Percentiles rank a stretch among this genome's conserved stretches.
phyloP scores from a whole-genome alignment of 2,329 filamentous ascomycete species.

The Chalaropsis thielavioides region DNA sequence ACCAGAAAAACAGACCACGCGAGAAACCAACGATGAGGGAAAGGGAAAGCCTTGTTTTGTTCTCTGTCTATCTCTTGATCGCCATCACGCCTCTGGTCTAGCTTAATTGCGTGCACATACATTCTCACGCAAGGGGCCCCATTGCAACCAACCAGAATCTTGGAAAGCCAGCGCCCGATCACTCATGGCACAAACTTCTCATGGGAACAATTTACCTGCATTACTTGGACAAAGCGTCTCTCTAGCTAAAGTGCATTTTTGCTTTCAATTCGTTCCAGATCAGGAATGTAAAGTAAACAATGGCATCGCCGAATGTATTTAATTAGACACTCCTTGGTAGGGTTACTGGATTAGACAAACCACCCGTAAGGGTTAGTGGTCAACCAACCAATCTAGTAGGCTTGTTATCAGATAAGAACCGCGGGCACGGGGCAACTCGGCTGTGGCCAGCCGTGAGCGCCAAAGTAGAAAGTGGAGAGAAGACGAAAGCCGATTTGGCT shows the following conservation, averaged over 20 bases:
- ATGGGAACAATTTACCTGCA: background rate
- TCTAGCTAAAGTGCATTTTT: background rate
- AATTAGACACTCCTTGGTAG: background rate
- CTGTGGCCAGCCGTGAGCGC: background rate
- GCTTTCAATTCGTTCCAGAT: background rate
- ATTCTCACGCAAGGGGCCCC: too few relatives aligned
- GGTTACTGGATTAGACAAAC: background rate
- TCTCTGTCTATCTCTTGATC: too few relatives aligned
- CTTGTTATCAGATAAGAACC: background rate
- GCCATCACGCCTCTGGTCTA: background rate
- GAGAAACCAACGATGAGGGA: too few relatives aligned
- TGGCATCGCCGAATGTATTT: background rate
- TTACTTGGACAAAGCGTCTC: background rate
- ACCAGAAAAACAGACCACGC: background rate
- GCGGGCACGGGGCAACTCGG: background rate
- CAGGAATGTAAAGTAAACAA: background rate
- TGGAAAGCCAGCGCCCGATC: too few relatives aligned
- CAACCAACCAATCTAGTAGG: background rate
- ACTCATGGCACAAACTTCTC: too few relatives aligned
- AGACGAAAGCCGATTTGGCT: background rate
- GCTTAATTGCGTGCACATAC: background rate
- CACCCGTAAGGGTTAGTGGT: background rate
- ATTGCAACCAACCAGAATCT: too few relatives aligned
- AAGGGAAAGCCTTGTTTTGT: too few relatives aligned
- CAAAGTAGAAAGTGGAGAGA: background rate